Evolutionary conservation across 2,329 filamentous ascomycete genomes (phyloP), one percentile per base, ranked within the genome.

Genomic region (Rhynchosporium secalis): DNA sequence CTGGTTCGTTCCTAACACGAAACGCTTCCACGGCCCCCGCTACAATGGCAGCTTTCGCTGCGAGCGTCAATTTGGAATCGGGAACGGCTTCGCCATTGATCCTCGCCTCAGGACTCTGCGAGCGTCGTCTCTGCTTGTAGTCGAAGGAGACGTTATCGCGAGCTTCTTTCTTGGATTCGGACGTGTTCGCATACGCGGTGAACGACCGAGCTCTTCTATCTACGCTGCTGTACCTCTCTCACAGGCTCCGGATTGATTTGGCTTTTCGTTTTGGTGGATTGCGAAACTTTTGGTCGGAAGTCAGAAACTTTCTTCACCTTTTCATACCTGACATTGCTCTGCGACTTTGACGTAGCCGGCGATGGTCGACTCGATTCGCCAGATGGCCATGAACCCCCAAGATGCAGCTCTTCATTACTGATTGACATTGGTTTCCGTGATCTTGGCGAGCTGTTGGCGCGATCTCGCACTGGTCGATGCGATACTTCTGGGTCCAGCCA

Each of bases 11-110:
- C 5, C 56, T 58, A 5, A 13, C 20, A 13, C 56, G 43, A 12
- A 58, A 58, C 9, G 56, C 56, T 10, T 58, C 56, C 3, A 28
- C 6, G 10, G 56, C 56, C 10, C 56, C 56, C 15, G 56, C 56
- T 40, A 58, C 3, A 28, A 58, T n/a, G 5, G 56, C 56, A 12
- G 56, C 56, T 12, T 48, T 58, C 5, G 56, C 45, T 40, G 29
- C 41, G 3, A 20, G 28, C 20, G 38, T 15, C 4, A 47, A 9
- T 9, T 57, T 28, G 3, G 43, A 36, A 20, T 41, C 10, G 2
- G 41, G 13, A 2, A 40, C 56, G 8, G 31, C n/a, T 15, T 48
- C 20, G 3, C 56, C 43, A 20, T 58, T 38, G 20, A 47, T 9
- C 4, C 2, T 38, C n/a, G 20, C 31, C 10, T 40, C n/a, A 15